These are phyloP conservation scores for Lanmaoa pseudosensibilis DNA, from an alignment of 768 basidiomycete genomes.

Conservation along the genomic window DNA sequence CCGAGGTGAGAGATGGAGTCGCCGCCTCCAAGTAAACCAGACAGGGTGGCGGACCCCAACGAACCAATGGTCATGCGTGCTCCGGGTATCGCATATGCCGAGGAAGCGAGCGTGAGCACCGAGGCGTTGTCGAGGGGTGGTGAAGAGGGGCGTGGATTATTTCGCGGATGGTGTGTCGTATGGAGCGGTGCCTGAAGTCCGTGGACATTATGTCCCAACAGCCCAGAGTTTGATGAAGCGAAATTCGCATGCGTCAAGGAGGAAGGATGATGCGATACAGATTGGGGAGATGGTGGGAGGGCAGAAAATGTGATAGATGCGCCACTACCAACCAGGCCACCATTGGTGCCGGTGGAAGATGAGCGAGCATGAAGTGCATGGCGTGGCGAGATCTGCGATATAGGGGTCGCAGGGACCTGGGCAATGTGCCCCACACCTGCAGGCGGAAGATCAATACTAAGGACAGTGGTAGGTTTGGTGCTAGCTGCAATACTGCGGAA, in stretches of 20 bases:
- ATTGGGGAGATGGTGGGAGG: conserved; percentile 50
- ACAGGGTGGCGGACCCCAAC: conserved; percentile 46
- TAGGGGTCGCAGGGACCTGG: conserved; percentile 69
- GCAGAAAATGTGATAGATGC: conserved; percentile 75
- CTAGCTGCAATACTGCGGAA: conserved; percentile 82
- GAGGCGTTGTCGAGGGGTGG: conserved; percentile 92
- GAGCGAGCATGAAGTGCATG: conserved; percentile 60
- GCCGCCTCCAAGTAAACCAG: conserved; percentile 48
- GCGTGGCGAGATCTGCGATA: conserved; percentile 49
- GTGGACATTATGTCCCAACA: conserved; percentile 29
- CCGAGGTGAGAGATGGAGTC: conserved; percentile 76
- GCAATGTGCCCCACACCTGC: conserved; percentile 91
- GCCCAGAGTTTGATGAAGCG: conserved; percentile 31
- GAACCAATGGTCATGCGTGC: conserved; percentile 48
- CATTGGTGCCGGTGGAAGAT: conserved; percentile 53
- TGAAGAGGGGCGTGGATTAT: conserved; percentile 92
- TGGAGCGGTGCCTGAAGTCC: conserved; percentile 80
- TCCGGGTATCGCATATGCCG: conserved; percentile 78
- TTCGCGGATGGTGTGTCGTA: conserved; percentile 89
- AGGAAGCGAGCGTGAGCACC: conserved; percentile 88
- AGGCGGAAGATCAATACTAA: conserved; percentile 82
- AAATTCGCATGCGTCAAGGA: conserved; percentile 24
- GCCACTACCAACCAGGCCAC: conserved; percentile 45
- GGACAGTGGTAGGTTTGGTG: conserved; percentile 92
- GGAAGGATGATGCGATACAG: conserved; percentile 46